These are phyloP conservation scores for Sarcodon sp. DNA, from an alignment of 768 basidiomycete genomes.

Conservation along the genomic window DNA sequence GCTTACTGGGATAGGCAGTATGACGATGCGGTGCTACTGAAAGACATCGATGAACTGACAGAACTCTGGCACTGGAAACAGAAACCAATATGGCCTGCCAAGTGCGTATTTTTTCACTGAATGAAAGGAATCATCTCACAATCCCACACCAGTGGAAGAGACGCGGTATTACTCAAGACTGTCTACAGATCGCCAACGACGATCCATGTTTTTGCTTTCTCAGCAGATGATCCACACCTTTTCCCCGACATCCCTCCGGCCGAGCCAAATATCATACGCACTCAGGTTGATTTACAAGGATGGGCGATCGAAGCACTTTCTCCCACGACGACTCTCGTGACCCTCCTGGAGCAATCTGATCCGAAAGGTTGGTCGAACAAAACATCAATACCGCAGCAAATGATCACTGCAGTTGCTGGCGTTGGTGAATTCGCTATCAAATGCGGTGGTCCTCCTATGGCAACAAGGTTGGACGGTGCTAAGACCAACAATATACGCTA, in stretches of 20 bases:
- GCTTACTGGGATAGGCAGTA: slow-evolving; percentile 83
- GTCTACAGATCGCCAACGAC: slow-evolving; percentile 95
- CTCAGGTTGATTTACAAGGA: slow-evolving; percentile 95
- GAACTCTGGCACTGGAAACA: slow-evolving; percentile 91
- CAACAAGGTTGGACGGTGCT: slow-evolving; percentile 73
- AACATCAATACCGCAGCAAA: slow-evolving; percentile 84
- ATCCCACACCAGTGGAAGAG: slow-evolving; percentile 52
- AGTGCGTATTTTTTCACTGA: slow-evolving; percentile 36
- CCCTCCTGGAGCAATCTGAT: slow-evolving; percentile 91
- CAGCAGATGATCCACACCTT: slow-evolving; percentile 77
- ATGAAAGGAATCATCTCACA: no score
- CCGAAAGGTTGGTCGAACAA: slow-evolving; percentile 97
- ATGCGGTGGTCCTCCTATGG: slow-evolving; percentile 86
- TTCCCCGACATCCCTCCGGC: slow-evolving; percentile 61
- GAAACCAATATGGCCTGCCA: slow-evolving; percentile 87
- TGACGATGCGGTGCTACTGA: slow-evolving; percentile 75
- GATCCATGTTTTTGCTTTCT: slow-evolving; percentile 92
- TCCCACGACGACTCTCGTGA: slow-evolving; percentile 88
- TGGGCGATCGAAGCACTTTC: slow-evolving; percentile 96
- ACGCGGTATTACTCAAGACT: slow-evolving; percentile 83
- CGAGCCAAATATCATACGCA: slow-evolving; percentile 76
- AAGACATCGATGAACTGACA: slow-evolving; percentile 83
- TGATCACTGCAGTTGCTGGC: slow-evolving; percentile 81
- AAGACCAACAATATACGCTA: slow-evolving; percentile 64
- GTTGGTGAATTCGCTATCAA: slow-evolving; percentile 95